Evolutionary conservation across 257 asterid species (phyloP).

Genomic region (Petunia axillaris): DNA sequence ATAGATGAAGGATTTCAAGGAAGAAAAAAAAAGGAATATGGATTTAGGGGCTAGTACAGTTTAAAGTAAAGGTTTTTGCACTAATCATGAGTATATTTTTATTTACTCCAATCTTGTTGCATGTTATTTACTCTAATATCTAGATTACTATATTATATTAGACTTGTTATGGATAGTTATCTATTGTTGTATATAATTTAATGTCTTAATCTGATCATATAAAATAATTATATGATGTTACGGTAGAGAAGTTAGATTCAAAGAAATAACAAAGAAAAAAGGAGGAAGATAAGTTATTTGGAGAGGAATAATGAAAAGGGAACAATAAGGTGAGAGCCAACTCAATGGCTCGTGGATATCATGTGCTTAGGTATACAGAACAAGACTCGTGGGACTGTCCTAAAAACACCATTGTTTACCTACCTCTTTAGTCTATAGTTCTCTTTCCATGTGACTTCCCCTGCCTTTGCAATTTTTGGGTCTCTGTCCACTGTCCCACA

Average conservation of each 20-base stretch:
- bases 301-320: slow-evolving; percentile 44
- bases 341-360: slow-evolving; percentile 54
- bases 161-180: too few species aligned
- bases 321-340: slow-evolving; percentile 56
- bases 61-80: too few species aligned
- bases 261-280: not conserved
- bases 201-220: too few species aligned
- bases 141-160: too few species aligned
- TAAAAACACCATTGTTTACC: slow-evolving; percentile 49
- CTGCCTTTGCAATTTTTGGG: slow-evolving; percentile 36
- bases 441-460: slow-evolving; percentile 53
- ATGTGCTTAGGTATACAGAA: slow-evolving; percentile 76
- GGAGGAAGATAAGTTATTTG: slow-evolving; percentile 29
- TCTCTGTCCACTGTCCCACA: slow-evolving; percentile 49
- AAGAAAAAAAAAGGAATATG: not conserved
- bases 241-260: too few species aligned
- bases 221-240: too few species aligned
- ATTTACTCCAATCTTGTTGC: too few species aligned
- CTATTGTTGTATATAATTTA: too few species aligned
- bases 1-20: not conserved
- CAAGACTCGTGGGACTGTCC: slow-evolving; percentile 63
- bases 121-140: too few species aligned
- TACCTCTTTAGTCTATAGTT: slow-evolving; percentile 53
- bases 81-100: too few species aligned
- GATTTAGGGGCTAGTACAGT: too few species aligned